A percentile compares a stretch with the other conserved stretches of the same genome.
These are phyloP conservation scores for Brasenia schreberi DNA, from an alignment of 164 flowering plant genomes.

Conservation along the genomic window DNA sequence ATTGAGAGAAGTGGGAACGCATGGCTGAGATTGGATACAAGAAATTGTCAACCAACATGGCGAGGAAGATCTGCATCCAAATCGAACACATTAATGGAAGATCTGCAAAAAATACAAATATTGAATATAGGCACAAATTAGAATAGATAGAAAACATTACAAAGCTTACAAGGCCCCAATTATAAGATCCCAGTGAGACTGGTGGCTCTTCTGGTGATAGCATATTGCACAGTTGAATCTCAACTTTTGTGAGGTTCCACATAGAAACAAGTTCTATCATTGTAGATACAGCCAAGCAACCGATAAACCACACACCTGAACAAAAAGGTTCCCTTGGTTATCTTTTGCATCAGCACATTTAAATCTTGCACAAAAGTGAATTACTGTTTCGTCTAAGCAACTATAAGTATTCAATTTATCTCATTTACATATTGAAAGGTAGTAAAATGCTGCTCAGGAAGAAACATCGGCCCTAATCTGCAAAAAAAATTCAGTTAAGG, in stretches of 20 bases:
- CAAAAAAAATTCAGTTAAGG: too few species aligned
- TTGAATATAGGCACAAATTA: not conserved
- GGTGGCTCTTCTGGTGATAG: conserved; percentile 86
- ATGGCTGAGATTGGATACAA: conserved; percentile 77
- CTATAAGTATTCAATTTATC: too few species aligned
- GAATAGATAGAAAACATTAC: not conserved
- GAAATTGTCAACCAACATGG: conserved; percentile 89
- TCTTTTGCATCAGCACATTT: too few species aligned
- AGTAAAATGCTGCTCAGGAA: too few species aligned
- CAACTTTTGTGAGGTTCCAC: conserved; percentile 96
- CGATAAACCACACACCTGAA: conserved; percentile 53
- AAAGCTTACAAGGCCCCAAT: conserved; percentile 78
- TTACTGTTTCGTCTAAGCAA: too few species aligned
- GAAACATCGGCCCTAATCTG: too few species aligned
- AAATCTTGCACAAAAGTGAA: too few species aligned
- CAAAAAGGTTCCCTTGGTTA: not conserved
- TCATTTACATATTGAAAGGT: too few species aligned
- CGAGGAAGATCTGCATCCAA: conserved; percentile 61
- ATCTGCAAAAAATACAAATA: not conserved
- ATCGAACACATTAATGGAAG: not conserved
- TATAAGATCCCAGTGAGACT: conserved; percentile 73
- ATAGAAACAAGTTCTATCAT: conserved; percentile 65
- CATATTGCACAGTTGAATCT: conserved; percentile 83
- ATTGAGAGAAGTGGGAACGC: conserved; percentile 80
- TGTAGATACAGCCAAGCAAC: conserved; percentile 52